Evolutionary conservation across 1,284 basidiomycete species (phyloP).

Genomic region (Apiotrichum sp.): DNA sequence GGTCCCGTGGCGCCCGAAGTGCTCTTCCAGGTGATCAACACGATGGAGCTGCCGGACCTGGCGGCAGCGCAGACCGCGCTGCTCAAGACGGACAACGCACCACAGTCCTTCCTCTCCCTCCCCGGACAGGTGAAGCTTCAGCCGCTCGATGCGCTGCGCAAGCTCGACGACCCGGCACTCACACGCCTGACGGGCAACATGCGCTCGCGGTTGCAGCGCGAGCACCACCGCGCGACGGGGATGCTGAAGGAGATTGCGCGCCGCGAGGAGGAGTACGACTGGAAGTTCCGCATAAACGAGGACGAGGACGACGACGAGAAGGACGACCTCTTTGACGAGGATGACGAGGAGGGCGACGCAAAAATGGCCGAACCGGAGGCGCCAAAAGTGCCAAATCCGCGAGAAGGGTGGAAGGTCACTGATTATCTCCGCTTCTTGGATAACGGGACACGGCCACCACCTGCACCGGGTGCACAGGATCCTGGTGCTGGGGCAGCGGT

Average conservation of each 20-base stretch:
- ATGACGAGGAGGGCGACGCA: constrained; percentile 19
- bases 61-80: constrained; percentile 10
- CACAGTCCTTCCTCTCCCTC: not conserved
- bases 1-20: constrained; percentile 27
- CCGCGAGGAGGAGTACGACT: constrained; percentile 27
- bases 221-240: constrained; percentile 17
- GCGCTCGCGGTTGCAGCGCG: constrained; percentile 16
- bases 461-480: not conserved
- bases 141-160: constrained; percentile 12
- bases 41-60: constrained; percentile 17
- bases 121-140: not conserved
- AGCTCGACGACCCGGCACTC: constrained; percentile 21
- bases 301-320: constrained; percentile 19
- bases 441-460: constrained; percentile 13
- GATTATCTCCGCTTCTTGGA: constrained; percentile 39
- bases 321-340: constrained; percentile 21
- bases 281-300: constrained; percentile 27
- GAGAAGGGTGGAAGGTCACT: constrained; percentile 26
- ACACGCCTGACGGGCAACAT: constrained; percentile 13
- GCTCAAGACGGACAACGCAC: not conserved
- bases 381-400: constrained; percentile 17
- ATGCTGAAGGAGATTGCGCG: constrained; percentile 24
- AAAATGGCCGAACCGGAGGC: constrained; percentile 12
- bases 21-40: constrained; percentile 35
- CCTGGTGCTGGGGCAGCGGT: not conserved